Conservation (phyloP, 257 asterid species). For the Solanum phureja region DNA sequence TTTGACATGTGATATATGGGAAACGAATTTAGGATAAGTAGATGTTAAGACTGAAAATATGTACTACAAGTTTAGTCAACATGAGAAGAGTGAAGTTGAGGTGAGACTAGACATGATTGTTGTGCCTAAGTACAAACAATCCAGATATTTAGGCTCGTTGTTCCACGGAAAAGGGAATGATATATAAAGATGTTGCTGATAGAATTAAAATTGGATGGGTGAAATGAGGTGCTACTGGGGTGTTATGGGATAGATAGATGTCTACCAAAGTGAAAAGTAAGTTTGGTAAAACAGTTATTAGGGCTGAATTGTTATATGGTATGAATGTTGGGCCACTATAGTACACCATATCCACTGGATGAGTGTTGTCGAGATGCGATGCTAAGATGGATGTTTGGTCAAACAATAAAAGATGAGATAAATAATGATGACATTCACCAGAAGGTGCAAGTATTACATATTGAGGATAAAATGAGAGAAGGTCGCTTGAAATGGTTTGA, state of each 20-base stretch:
- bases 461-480: neutral
- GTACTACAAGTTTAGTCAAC: neutral
- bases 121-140: neutral
- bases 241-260: neutral
- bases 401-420: neutral
- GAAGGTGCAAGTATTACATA: neutral
- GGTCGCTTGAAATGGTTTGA: neutral
- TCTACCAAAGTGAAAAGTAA: neutral
- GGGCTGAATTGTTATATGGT: neutral
- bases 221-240: neutral
- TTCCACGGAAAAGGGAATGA: neutral
- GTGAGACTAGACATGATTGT: neutral
- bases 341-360: neutral
- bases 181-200: neutral
- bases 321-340: neutral
- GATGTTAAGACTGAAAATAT: neutral
- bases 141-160: neutral
- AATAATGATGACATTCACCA: neutral
- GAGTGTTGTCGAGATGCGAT: neutral
- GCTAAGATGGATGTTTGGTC: neutral
- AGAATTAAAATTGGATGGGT: neutral
- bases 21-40: neutral
- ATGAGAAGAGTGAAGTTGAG: neutral
- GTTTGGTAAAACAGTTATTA: neutral
- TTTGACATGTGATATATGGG: neutral